Conservation (phyloP, 371 early-diverging fungal species). For the Mucor mucedo region DNA sequence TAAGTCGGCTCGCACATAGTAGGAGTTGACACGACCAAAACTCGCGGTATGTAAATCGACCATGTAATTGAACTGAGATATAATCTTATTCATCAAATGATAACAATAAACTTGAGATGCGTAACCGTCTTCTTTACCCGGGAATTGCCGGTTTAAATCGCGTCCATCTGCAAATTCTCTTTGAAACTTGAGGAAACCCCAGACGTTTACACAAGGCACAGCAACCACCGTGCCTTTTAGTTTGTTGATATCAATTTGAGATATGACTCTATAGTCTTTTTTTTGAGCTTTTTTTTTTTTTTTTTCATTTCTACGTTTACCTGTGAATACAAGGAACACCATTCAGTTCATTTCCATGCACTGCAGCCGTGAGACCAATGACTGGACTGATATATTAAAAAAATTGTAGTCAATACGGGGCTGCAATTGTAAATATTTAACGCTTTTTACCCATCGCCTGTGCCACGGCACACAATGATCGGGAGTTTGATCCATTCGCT, state of each 20-base stretch:
- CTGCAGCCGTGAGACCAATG: constrained; percentile 67
- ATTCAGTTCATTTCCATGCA: constrained; percentile 93
- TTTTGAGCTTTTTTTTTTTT: neutral
- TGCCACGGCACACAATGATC: constrained; percentile 69
- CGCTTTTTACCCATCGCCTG: constrained; percentile 55
- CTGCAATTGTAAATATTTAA: neutral
- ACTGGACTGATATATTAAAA: constrained; percentile 27
- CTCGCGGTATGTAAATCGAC: constrained; percentile 91
- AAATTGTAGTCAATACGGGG: neutral
- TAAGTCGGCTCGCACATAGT: constrained; percentile 89
- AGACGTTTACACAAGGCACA: constrained; percentile 86
- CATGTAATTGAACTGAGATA: constrained; percentile 80
- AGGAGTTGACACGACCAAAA: constrained; percentile 84
- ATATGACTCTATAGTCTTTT: constrained; percentile 52
- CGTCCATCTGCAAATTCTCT: constrained; percentile 85
- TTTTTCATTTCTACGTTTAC: neutral
- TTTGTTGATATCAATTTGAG: constrained; percentile 72
- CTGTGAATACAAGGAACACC: constrained; percentile 91
- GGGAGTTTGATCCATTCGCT: constrained; percentile 69
- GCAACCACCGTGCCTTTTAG: constrained; percentile 88
- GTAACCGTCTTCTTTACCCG: constrained; percentile 75
- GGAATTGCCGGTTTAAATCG: constrained; percentile 88
- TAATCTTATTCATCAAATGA: constrained; percentile 78
- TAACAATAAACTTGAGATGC: constrained; percentile 85
- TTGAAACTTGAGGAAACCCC: constrained; percentile 79